Evolutionary conservation across 1,139 yeast genomes (phyloP), one percentile per base, ranked within the genome.

Genomic region (Saccharomyces hybrid): DNA sequence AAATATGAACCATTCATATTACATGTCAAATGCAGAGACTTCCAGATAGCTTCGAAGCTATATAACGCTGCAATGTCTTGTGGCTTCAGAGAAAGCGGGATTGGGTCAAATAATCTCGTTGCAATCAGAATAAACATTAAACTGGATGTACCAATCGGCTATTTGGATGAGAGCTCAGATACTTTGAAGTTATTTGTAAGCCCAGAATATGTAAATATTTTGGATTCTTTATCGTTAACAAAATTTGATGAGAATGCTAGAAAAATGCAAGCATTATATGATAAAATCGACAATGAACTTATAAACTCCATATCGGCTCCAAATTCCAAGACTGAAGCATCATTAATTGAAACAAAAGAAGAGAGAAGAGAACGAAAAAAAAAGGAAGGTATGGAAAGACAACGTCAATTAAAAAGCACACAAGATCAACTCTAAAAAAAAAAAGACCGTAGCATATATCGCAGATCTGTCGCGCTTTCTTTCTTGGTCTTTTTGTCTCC

Each of bases 31-130:
- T 87, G 96, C 64, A 76, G 93, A 49, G 78, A 82, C 60, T 70
- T 75, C 31, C 72, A 69, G 7, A 71, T 77, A 4, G 96, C 96
- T 0, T 75, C 77, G n/a, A 71, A 72, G 32, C 69, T 89, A 14
- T 87, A 83, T 61, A 79, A 83, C 34, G 72, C 80, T 0, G 95
- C 96, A 0, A 85, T 88, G 90, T 77, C 79, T 8, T 84, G 93
- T 69, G 96, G 96, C 6, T 89, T 85, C 64, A 75, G 96, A 63
- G 96, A 88, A 68, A 79, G 88, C 41, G 96, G 96, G 0, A 87
- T 88, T 51, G 95, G 95, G 4, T 78, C 84, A 46, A 87, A 87
- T 62, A 79, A 82, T 62, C 75, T 84, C n/a, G 96, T 88, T 3
- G 96, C 88, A 0, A 83, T 88, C 25, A 74, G 95, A 59, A 85